Percentiles rank a stretch among this genome's conserved stretches.
phyloP scores from a whole-genome alignment of 441 rosid genomes.

The Populus tomentosa region DNA sequence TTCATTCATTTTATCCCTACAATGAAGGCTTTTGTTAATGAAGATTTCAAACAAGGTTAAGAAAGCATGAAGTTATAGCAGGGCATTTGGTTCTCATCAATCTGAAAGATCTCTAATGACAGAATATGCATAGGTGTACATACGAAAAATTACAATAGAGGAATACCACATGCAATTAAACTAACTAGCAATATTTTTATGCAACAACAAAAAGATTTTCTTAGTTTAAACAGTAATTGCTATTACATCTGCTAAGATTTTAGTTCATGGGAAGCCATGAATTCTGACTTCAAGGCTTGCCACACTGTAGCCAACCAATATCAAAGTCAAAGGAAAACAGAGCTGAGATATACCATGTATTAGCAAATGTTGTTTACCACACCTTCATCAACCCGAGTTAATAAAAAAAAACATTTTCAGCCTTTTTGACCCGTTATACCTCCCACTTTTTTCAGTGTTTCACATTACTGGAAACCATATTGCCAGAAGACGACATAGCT shows the following conservation, averaged over 20 bases:
- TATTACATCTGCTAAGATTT: conserved; percentile 14
- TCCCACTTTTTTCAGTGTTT: not conserved
- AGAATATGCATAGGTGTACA: not conserved
- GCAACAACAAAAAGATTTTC: not conserved
- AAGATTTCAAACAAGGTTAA: not conserved
- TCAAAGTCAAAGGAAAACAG: conserved; percentile 2
- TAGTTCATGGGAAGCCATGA: not conserved
- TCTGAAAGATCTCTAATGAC: not conserved
- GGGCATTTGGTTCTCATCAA: not conserved
- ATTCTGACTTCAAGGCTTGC: not conserved
- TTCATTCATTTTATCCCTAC: conserved; percentile 33
- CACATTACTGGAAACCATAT: not conserved
- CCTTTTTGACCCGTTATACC: not conserved
- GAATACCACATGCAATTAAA: not conserved
- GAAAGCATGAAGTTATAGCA: not conserved
- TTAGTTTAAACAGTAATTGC: conserved; percentile 15
- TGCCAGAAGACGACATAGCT: not conserved
- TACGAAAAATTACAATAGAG: not conserved
- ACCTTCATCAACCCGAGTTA: not conserved
- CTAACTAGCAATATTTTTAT: not conserved
- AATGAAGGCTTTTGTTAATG: not conserved
- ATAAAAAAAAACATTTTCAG: not conserved
- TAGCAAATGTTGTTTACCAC: not conserved
- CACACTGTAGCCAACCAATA: not conserved
- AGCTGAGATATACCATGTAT: not conserved